Evolutionary conservation across 176 grass and related monocot species (phyloP).

Genomic region (Dendrocalamus sinicus): DNA sequence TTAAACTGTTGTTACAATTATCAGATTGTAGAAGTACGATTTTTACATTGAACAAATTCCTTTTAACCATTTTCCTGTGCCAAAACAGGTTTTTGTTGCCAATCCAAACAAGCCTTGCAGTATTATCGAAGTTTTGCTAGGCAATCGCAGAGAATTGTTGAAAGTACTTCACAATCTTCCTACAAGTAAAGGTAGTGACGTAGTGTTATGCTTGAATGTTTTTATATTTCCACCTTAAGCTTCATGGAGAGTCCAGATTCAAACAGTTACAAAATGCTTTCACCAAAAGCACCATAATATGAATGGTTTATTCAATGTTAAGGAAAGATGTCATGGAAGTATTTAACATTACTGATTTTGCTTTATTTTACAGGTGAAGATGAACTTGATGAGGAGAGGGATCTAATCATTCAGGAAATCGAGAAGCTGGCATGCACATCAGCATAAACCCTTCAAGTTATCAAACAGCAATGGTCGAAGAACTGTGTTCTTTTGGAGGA

Average conservation of each 20-base stretch:
- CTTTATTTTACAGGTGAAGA: conserved; percentile 63
- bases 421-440: conserved; percentile 51
- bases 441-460: background rate
- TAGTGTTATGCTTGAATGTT: conserved; percentile 29
- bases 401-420: conserved; percentile 69
- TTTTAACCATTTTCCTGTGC: conserved; percentile 19
- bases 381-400: conserved; percentile 73
- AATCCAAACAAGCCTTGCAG: conserved; percentile 75
- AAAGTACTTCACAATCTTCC: conserved; percentile 67
- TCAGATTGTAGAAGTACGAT: background rate
- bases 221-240: background rate
- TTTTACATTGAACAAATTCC: background rate
- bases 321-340: background rate
- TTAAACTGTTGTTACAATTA: background rate
- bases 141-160: conserved; percentile 66
- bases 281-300: background rate
- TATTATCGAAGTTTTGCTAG: conserved; percentile 57
- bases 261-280: background rate
- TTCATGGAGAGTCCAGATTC: background rate
- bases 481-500: background rate
- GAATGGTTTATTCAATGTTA: background rate
- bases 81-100: conserved; percentile 76
- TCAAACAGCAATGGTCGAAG: background rate
- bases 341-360: background rate
- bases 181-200: conserved; percentile 67